phyloP scores from a whole-genome alignment of 2,329 filamentous ascomycete species.

The Calonectria montana region DNA sequence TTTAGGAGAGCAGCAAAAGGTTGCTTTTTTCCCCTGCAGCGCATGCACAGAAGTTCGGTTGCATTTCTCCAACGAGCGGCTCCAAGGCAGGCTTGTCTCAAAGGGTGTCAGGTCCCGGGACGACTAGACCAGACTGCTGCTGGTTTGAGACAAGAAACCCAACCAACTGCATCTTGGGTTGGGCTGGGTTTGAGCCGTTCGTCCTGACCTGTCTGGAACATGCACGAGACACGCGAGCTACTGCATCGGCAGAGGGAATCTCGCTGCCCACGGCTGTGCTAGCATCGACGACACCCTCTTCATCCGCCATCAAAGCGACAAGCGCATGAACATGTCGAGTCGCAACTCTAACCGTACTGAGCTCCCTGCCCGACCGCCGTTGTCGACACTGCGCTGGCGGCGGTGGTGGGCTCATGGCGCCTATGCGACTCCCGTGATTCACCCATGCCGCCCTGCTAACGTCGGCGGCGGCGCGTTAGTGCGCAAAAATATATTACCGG shows the following conservation, averaged over 20 bases:
- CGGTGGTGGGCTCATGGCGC: background rate
- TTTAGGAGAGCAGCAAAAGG: background rate
- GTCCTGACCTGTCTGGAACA: background rate
- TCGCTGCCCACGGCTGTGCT: background rate
- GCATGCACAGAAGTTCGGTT: background rate
- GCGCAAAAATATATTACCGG: background rate
- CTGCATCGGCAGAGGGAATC: conserved; percentile 3
- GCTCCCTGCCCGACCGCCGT: background rate
- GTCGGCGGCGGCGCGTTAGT: background rate
- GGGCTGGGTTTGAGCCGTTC: no score
- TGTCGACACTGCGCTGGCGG: background rate
- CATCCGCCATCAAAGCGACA: background rate
- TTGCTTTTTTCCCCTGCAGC: background rate
- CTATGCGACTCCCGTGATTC: background rate
- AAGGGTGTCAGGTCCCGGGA: background rate
- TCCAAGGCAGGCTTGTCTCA: background rate
- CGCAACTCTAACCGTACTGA: conserved; percentile 1
- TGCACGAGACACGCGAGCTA: conserved; percentile 3
- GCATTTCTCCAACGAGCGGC: background rate
- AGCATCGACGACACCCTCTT: background rate
- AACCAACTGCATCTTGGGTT: background rate
- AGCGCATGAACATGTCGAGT: background rate
- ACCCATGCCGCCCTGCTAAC: background rate
- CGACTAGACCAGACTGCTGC: background rate
- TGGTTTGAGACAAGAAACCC: background rate